Conservation (phyloP, 2,329 filamentous ascomycete species). For the Pseudogymnoascus sp. region DNA sequence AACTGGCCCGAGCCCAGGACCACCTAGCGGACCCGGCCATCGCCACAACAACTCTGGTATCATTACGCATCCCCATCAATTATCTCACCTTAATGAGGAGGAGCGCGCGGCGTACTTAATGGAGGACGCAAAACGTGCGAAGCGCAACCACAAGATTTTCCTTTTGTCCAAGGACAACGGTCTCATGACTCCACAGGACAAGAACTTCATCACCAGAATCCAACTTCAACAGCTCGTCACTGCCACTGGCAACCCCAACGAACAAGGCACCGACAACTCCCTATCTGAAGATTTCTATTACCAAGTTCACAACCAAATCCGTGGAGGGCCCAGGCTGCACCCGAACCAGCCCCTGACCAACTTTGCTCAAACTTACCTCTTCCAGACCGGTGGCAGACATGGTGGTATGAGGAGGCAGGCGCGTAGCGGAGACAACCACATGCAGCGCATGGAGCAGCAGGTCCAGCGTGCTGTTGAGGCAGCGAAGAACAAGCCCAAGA, state of each 20-base stretch:
- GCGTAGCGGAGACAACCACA: conserved; percentile 86
- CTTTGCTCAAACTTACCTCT: conserved; percentile 95
- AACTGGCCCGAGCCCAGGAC: conserved; percentile 11
- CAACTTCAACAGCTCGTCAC: conserved; percentile 93
- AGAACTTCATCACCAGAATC: conserved; percentile 98
- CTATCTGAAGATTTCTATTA: conserved; percentile 96
- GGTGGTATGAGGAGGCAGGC: conserved; percentile 66
- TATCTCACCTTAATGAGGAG: conserved; percentile 71
- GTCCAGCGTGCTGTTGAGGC: conserved; percentile 95
- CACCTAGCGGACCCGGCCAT: conserved; percentile 19
- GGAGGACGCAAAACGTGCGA: conserved; percentile 89
- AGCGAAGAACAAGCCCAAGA: conserved; percentile 95
- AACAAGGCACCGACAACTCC: conserved; percentile 70
- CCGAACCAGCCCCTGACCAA: conserved; percentile 89
- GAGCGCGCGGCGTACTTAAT: conserved; percentile 77
- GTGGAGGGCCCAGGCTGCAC: conserved; percentile 80
- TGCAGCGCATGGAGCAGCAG: conserved; percentile 98
- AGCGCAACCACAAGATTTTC: conserved; percentile 97
- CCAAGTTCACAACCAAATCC: conserved; percentile 91
- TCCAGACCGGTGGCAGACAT: conserved; percentile 83
- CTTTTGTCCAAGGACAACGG: conserved; percentile 89
- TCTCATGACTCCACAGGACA: conserved; percentile 97
- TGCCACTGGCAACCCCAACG: conserved; percentile 78
- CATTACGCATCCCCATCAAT: conserved; percentile 63
- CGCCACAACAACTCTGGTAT: conserved; percentile 36